Evolutionary conservation across 805 yeast genomes (phyloP).

Genomic region (Saccharomycopsis selenospora): DNA sequence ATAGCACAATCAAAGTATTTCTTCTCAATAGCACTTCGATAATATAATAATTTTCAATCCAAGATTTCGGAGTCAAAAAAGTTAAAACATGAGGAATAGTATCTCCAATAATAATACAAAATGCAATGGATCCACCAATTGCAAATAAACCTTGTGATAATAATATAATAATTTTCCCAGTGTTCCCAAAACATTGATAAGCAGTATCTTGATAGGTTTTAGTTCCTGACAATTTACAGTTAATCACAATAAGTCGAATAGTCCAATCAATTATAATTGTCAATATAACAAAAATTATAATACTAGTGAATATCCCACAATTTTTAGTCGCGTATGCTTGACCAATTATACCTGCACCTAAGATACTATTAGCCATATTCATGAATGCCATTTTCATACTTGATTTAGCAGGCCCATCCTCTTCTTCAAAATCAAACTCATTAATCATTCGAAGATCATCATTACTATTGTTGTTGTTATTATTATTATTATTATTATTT

Average conservation of each 20-base stretch:
- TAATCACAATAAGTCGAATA: slow-evolving; percentile 65
- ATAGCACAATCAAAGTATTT: slow-evolving; percentile 60
- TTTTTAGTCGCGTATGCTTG: slow-evolving; percentile 84
- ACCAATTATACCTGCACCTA: slow-evolving; percentile 95
- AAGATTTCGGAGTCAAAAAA: slow-evolving; percentile 47
- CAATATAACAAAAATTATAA: slow-evolving; percentile 49
- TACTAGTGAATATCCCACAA: slow-evolving; percentile 72
- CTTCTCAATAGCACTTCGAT: slow-evolving; percentile 54
- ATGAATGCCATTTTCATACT: slow-evolving; percentile 81
- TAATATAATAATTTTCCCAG: slow-evolving; percentile 61
- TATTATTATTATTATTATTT: not conserved
- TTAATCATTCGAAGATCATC: slow-evolving; percentile 5
- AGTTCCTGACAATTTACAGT: slow-evolving; percentile 70
- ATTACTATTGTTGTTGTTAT: not conserved
- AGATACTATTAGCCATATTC: slow-evolving; percentile 93
- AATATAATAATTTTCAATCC: slow-evolving; percentile 30
- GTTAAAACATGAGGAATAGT: slow-evolving; percentile 85
- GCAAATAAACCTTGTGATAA: slow-evolving; percentile 84
- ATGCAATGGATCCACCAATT: slow-evolving; percentile 90
- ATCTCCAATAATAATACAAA: slow-evolving; percentile 91
- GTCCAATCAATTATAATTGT: slow-evolving; percentile 87
- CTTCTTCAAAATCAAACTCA: slow-evolving; percentile 14
- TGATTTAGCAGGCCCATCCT: slow-evolving; percentile 35
- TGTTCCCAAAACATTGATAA: slow-evolving; percentile 63
- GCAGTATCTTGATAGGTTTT: slow-evolving; percentile 83